Percentiles rank a stretch among this genome's conserved stretches.
Conservation (phyloP, 345 rosid genomes). For the Brassica carinata region DNA sequence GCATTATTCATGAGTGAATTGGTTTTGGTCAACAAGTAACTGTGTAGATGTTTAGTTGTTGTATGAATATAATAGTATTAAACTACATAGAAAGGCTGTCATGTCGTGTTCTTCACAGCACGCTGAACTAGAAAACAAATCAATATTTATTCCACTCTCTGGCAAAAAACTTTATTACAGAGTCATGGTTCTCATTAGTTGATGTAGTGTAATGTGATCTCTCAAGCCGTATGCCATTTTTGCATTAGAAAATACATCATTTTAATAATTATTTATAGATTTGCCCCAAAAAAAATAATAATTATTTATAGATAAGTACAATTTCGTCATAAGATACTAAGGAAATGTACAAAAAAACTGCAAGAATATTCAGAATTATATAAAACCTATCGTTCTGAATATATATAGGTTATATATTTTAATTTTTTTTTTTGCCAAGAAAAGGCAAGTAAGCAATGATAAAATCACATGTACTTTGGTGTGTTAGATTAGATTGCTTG, state of each 20-base stretch:
- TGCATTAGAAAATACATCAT: background rate
- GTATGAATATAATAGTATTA: background rate
- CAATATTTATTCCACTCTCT: slow-evolving; percentile 31
- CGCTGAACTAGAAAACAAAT: slow-evolving; percentile 15
- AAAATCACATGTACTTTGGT: slow-evolving; percentile 28
- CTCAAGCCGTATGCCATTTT: background rate
- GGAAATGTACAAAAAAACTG: background rate
- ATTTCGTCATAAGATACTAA: background rate
- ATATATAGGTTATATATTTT: too few relatives aligned
- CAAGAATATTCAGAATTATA: background rate
- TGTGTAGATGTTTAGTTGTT: slow-evolving; percentile 1
- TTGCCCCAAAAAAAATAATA: background rate
- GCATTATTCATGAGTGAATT: background rate
- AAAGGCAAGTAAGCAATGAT: slow-evolving; percentile 16
- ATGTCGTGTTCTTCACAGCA: slow-evolving; percentile 34
- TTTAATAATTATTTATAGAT: too few relatives aligned
- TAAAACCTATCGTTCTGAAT: too few relatives aligned
- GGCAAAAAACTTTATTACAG: slow-evolving; percentile 11
- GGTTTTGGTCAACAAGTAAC: slow-evolving; percentile 36
- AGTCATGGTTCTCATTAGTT: slow-evolving; percentile 20
- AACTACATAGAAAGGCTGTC: slow-evolving; percentile 33
- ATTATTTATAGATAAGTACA: background rate
- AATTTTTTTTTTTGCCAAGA: background rate
- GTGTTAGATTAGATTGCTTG: background rate
- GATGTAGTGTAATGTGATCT: background rate